phyloP scores from a whole-genome alignment of 257 asterid genomes.

The Gentiana straminea region DNA sequence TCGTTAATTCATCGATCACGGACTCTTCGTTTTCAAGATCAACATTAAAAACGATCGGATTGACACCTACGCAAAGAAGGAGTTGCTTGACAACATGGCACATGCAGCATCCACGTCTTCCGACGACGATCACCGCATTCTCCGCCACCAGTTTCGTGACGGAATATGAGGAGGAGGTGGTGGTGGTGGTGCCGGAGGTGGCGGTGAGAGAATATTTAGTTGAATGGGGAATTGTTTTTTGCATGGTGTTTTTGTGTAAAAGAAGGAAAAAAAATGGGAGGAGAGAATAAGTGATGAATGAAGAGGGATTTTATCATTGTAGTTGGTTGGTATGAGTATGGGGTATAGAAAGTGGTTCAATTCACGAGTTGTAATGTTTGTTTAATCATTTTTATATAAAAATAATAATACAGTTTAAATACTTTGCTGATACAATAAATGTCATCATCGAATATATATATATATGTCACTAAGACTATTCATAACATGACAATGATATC shows the following conservation, averaged over 20 bases:
- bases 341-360: background rate
- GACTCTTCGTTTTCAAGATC: conserved; percentile 39
- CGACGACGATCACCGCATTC: conserved; percentile 58
- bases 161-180: background rate
- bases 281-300: background rate
- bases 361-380: too few species aligned
- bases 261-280: background rate
- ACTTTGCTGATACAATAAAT: too few species aligned
- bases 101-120: conserved; percentile 71
- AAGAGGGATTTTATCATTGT: conserved; percentile 4
- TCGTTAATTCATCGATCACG: conserved; percentile 17
- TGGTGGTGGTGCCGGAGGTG: conserved; percentile 12
- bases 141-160: conserved; percentile 35
- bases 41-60: conserved; percentile 41
- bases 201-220: conserved; percentile 11
- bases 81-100: conserved; percentile 62
- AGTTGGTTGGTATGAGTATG: background rate
- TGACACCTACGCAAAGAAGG: conserved; percentile 61
- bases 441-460: too few species aligned
- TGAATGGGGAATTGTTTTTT: conserved; percentile 27
- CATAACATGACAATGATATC: too few species aligned
- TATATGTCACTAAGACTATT: too few species aligned
- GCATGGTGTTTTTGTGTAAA: conserved; percentile 27
- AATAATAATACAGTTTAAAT: too few species aligned
- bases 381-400: too few species aligned